Conservation (phyloP, 345 rosid genomes). For the Cardamine chenopodiifolia region DNA sequence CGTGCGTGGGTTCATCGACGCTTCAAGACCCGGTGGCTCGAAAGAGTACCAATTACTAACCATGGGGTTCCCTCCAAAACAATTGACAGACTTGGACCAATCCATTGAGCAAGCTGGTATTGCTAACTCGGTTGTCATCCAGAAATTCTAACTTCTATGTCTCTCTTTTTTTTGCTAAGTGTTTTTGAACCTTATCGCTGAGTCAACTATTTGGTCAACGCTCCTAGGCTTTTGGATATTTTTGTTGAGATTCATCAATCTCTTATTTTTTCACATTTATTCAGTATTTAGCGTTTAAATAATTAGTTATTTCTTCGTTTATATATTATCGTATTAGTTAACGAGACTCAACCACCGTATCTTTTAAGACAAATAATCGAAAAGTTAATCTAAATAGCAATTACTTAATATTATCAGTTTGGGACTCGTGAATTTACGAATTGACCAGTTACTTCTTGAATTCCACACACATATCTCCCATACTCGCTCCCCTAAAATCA, state of each 20-base stretch:
- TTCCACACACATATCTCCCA: neutral
- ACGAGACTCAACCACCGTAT: constrained; percentile 22
- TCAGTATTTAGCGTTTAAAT: neutral
- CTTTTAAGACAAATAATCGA: constrained; percentile 2
- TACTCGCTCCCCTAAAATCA: constrained; percentile 1
- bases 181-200: neutral
- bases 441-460: constrained; percentile 19
- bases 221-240: neutral
- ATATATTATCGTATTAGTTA: neutral
- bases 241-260: constrained; percentile 16
- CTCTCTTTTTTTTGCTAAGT: neutral
- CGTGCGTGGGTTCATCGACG: constrained; percentile 74
- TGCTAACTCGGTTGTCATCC: constrained; percentile 88
- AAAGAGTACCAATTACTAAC: constrained; percentile 74
- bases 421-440: constrained; percentile 31
- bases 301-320: neutral
- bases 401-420: neutral
- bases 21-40: constrained; percentile 72
- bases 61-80: constrained; percentile 97
- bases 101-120: constrained; percentile 92
- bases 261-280: neutral
- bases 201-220: constrained; percentile 6
- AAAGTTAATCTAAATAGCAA: neutral
- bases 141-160: constrained; percentile 59
- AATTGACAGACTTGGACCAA: constrained; percentile 65